Base-by-base conservation (phyloP, 345 rosid genomes). In the Carallia pectinifolia region DNA sequence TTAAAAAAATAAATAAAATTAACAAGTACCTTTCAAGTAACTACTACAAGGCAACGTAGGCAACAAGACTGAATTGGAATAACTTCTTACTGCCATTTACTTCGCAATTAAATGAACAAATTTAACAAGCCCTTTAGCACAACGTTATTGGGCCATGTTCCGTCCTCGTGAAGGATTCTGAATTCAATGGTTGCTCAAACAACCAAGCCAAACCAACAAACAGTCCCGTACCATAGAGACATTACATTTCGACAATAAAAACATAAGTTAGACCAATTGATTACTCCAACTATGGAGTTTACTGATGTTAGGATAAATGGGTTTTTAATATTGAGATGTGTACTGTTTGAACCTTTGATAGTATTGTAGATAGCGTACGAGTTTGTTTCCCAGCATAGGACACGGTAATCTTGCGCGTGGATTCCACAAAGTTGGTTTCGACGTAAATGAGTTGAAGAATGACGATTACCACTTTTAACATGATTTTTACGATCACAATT, bases 121-220 rank as follows among this genome's bases (percentile, higher is more conserved):
- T 8, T 9, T 40, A 40, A 40, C 13, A 8, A 40, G 15, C 10
- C 48, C 15, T 39, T 8, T 10, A 38, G 6, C 7, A 38, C 40
- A 38, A 38, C 27, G n/a, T 4, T 23, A 2, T 5, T 3, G 58
- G 58, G 23, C 23, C 58, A 53, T 6, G n/a, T 53, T 5, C 38
- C 7, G 18, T 13, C 3, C 9, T 27, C 1, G 33, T 4, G 36
- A 39, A 62, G 53, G 10, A 62, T 53, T 61, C 54, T n/a, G 15
- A 69, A 71, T 74, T 75, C 82, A 77, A 70, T 54, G 71, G 80
- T 72, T 70, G 86, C 72, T 83, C 82, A 77, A 72, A 82, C 73
- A 77, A 77, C 74, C 2, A 66, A 7, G 48, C 77, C 71, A 66
- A 74, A 61, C 73, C 17, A 27, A 56, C 10, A 9, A 56, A 44